Base-by-base conservation (phyloP, 495 filamentous ascomycete genomes). In the Penicillium cinerascens region DNA sequence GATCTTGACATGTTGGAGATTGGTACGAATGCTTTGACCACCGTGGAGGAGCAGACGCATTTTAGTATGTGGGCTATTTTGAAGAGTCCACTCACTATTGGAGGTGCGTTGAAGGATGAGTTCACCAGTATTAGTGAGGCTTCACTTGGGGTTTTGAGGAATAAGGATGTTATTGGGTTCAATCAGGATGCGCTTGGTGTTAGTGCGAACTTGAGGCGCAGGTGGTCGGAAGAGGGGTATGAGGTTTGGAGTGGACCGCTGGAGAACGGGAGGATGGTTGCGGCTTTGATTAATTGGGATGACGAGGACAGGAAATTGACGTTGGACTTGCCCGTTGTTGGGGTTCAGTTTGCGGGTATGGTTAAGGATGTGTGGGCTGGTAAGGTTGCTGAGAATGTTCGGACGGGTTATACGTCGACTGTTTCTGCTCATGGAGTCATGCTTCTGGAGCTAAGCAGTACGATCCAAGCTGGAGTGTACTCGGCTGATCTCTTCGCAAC, bases 1-100 rank as follows among this genome's bases (percentile, higher is more conserved):
- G 78, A 82, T 60, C 69, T 81, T 49, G 80, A 83, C 43, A 83
- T 82, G 80, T 58, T 82, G 16, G 72, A 78, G 47, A 63, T 79
- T 8, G 75, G 76, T 0, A 75, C 72, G 16, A 52, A 67, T 6
- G 46, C 69, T 2, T 54, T 77, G 10, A 72, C 66, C 1, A 47
- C 56, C 0, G 48, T 65, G 0, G 73, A 81, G 53, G 73, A 79
- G 22, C 68, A 73, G 36, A 74, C 77, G 0, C 82, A 84, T 60
- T 82, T 84, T 51, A 73, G 73, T 1, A 59, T 84, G 40, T 84
- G 81, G 81, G 78, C 77, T 40, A 78, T 81, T 23, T 58, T 77
- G 47, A 84, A 83, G 59, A 79, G 75, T 13, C 78, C 80, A 0
- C 66, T 84, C 6, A 63, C 76, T 18, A 79, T 85, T 35, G 78